Conservation (phyloP, 441 rosid species). For the Francoa sonchifolia region DNA sequence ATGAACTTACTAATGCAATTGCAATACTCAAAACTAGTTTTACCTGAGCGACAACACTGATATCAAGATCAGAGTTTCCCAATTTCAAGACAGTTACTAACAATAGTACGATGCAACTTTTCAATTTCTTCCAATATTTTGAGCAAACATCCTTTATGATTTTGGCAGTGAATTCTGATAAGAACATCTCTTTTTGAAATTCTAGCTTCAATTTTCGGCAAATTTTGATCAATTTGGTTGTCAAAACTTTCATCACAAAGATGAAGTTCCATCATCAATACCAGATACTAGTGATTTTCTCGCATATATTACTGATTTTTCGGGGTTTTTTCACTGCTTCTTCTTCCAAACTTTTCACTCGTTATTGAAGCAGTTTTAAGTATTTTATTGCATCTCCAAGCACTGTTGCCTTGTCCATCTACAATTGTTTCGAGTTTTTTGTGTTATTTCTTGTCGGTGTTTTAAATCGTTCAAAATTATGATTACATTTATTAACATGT, state of each 20-base stretch:
- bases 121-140: conserved; percentile 45
- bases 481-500: too few species aligned
- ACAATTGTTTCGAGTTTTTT: too few species aligned
- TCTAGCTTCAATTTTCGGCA: conserved; percentile 70
- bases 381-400: conserved; percentile 74
- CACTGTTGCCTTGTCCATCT: conserved; percentile 89
- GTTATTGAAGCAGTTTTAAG: conserved; percentile 65
- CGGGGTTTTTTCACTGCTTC: conserved; percentile 33
- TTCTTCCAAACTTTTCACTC: conserved; percentile 51
- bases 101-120: conserved; percentile 34
- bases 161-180: conserved; percentile 59
- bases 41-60: conserved; percentile 61
- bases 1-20: too few species aligned
- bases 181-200: conserved; percentile 45
- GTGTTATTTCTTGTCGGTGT: too few species aligned
- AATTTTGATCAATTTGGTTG: conserved; percentile 14
- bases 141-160: conserved; percentile 38
- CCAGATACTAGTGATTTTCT: conserved; percentile 42
- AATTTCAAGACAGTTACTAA: conserved; percentile 46
- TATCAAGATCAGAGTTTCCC: conserved; percentile 42
- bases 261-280: conserved; percentile 18
- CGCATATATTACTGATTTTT: conserved; percentile 51
- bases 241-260: conserved; percentile 18
- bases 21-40: too few species aligned
- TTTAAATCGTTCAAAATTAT: too few species aligned